Evolutionary conservation across 2,329 filamentous ascomycete species (phyloP).

Genomic region (Aaosphaeria arxii): DNA sequence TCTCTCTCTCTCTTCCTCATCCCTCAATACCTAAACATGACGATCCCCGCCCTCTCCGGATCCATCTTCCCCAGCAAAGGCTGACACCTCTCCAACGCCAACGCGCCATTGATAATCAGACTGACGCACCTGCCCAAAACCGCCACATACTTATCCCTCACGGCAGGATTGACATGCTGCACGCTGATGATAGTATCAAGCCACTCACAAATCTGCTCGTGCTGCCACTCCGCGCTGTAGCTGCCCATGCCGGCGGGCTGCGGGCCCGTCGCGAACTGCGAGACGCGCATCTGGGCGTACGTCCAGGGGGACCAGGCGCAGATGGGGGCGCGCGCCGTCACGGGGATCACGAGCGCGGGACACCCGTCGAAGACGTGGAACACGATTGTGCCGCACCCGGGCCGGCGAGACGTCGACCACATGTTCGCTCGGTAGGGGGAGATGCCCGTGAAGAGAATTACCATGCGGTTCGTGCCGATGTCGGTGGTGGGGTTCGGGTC

Average conservation of each 20-base stretch:
- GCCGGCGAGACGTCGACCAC: slow-evolving; percentile 37
- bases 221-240: slow-evolving; percentile 25
- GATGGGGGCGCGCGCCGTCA: slow-evolving; percentile 23
- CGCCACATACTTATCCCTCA: slow-evolving; percentile 28
- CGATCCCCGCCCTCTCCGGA: slow-evolving; percentile 34
- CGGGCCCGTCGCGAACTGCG: slow-evolving; percentile 6
- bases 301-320: slow-evolving; percentile 36
- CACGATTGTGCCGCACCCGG: slow-evolving; percentile 34
- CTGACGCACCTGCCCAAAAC: slow-evolving; percentile 31
- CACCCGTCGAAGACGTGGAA: slow-evolving; percentile 38
- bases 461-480: slow-evolving; percentile 32
- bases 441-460: slow-evolving; percentile 38
- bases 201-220: slow-evolving; percentile 35
- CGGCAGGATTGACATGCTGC: slow-evolving; percentile 16
- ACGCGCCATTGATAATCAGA: slow-evolving; percentile 37
- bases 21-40: slow-evolving; percentile 35
- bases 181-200: slow-evolving; percentile 27
- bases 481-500: slow-evolving; percentile 24
- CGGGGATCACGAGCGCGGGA: slow-evolving; percentile 36
- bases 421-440: slow-evolving; percentile 34
- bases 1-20: not conserved
- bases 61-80: slow-evolving; percentile 31
- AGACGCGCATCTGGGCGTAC: slow-evolving; percentile 24
- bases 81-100: slow-evolving; percentile 25
- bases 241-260: slow-evolving; percentile 5